Evolutionary conservation across 2,329 filamentous ascomycete genomes (phyloP), one percentile per base, ranked within the genome.

Genomic region (Fonsecaea multimorphosa): DNA sequence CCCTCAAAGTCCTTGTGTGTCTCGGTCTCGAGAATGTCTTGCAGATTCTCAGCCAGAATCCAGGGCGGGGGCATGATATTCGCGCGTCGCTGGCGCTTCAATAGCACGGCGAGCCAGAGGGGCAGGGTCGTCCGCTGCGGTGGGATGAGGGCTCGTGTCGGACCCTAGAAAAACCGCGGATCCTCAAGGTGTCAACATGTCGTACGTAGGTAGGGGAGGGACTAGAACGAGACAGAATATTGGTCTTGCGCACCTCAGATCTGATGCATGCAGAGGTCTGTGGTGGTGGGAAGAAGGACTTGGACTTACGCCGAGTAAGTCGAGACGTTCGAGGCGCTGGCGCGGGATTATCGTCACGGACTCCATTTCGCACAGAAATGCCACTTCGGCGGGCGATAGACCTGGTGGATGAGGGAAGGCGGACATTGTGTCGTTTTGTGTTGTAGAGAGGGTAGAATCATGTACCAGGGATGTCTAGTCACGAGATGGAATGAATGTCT

Each of bases 341-440:
- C 95, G 91, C 38, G 95, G 95, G 57, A 98, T 88, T 24, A 99
- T 86, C 0, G 93, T 97, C 63, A 99, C 91, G 74, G 92, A 87
- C 81, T 98, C 94, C 93, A 97, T 98, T 81, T 99, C 95, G 78
- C 93, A 97, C 31, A 98, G 83, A 75, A 98, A 99, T 58, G 93
- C 91, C 53, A 96, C 91, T 81, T 99, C 95, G 70, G 91, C 84
- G 66, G 95, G 92, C 73, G 91, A 90, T 52, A 97, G 85, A 78
- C 89, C 86, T 69, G 85, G 82, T 44, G 85, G 85, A 49, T 88
- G 81, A 69, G 86, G 85, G 71, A 88, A 83, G 58, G 86, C 86
- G 87, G 89, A 89, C 61, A 71, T 67, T 27, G 29, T 16, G 36
- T 3, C 4, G 34, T 11, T n/a, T 49, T 7, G 24, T 31, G 8